Conservation (phyloP, 2,329 filamentous ascomycete genomes). For the Bipolaris bicolor region DNA sequence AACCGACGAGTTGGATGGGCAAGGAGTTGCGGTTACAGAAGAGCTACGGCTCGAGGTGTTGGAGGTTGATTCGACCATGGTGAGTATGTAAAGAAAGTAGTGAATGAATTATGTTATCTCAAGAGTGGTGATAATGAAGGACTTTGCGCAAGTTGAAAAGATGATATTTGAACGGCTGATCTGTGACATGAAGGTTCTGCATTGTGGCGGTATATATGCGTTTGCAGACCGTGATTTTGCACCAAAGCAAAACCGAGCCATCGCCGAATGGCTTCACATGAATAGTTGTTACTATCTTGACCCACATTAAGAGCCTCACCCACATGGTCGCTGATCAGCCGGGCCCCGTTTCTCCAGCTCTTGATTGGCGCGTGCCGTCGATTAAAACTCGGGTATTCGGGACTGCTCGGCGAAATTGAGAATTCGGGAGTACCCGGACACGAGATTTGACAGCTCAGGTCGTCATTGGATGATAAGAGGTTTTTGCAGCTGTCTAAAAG, state of each 20-base stretch:
- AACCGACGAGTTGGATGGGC: conserved; percentile 1
- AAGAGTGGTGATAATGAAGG: not conserved
- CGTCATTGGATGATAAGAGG: not conserved
- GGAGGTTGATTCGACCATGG: conserved; percentile 14
- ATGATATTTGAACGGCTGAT: not conserved
- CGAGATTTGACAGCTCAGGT: not conserved
- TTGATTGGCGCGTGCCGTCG: not conserved
- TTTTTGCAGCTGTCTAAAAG: not conserved
- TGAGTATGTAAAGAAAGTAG: not conserved
- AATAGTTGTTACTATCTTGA: not conserved
- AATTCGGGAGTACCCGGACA: conserved; percentile 5
- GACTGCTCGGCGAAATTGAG: conserved; percentile 11
- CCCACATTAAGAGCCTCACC: conserved; percentile 2
- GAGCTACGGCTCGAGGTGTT: conserved; percentile 10
- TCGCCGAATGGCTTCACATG: conserved; percentile 16
- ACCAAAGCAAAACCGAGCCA: conserved; percentile 15
- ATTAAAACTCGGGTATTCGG: conserved; percentile 16
- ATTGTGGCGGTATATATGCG: conserved; percentile 1
- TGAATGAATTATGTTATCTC: not conserved
- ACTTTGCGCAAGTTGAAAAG: not conserved
- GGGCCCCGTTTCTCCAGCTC: not conserved
- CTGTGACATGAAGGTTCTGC: not conserved
- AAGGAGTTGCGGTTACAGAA: conserved; percentile 9
- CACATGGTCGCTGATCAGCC: not conserved
- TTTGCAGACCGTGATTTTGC: not conserved